Conservation (phyloP, 225 moss, liverwort and hornwort species). For the Sphagnum tenellum region DNA sequence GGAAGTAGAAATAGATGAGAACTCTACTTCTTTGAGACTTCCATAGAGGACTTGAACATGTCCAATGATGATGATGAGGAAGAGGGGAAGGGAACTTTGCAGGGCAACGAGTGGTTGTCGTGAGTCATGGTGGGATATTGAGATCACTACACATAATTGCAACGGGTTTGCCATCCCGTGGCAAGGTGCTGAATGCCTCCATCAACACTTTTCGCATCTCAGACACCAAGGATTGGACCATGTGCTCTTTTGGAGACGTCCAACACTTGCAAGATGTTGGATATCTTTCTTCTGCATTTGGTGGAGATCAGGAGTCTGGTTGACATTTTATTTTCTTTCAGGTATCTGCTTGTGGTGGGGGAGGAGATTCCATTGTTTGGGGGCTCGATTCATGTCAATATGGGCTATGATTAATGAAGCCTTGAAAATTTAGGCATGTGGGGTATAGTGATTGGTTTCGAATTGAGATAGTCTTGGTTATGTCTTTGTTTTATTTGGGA, state of each 20-base stretch:
- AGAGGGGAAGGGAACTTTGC: constrained; percentile 4
- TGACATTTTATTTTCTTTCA: neutral
- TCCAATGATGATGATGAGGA: neutral
- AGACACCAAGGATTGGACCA: constrained; percentile 50
- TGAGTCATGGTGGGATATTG: constrained; percentile 83
- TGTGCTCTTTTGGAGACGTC: constrained; percentile 67
- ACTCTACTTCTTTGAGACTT: no score
- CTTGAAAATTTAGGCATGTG: no score
- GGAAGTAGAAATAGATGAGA: no score
- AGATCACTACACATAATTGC: constrained; percentile 68
- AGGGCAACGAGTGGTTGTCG: constrained; percentile 70
- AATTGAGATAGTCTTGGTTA: no score
- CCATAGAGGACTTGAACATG: no score
- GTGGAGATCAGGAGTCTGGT: constrained; percentile 67
- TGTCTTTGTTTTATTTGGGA: no score
- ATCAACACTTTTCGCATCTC: constrained; percentile 71
- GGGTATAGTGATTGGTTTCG: no score
- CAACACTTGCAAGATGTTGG: constrained; percentile 61
- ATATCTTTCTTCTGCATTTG: constrained; percentile 42
- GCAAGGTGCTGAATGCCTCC: constrained; percentile 75
- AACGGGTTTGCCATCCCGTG: constrained; percentile 35
- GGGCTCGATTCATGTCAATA: no score
- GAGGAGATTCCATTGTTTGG: no score
- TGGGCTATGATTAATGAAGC: no score
- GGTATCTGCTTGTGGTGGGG: no score